Evolutionary conservation across 2,329 filamentous ascomycete genomes (phyloP).

Genomic region (Lasiodiplodia sp.): DNA sequence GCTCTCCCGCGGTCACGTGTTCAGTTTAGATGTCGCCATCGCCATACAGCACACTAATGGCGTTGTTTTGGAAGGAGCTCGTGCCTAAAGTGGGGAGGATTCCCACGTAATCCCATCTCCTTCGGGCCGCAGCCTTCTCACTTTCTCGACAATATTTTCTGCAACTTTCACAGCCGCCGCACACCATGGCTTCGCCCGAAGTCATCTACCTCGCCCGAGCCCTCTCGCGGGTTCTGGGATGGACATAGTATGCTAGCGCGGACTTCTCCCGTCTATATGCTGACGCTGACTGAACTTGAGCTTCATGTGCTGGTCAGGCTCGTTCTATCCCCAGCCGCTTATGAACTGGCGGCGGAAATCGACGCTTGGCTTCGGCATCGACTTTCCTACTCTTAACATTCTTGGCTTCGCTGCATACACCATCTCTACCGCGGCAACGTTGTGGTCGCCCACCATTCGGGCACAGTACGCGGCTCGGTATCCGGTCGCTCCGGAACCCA

Average conservation of each 20-base stretch:
- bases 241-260: conserved; percentile 38
- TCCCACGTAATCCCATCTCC: conserved; percentile 5
- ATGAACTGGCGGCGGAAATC: conserved; percentile 79
- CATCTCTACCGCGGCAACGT: conserved; percentile 75
- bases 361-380: conserved; percentile 83
- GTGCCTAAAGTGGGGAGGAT: conserved; percentile 18
- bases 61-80: conserved; percentile 11
- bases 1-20: conserved; percentile 21
- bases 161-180: neutral
- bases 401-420: conserved; percentile 79
- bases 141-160: neutral
- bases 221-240: conserved; percentile 45
- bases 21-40: conserved; percentile 24
- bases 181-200: conserved; percentile 36
- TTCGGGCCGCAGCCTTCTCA: neutral
- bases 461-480: conserved; percentile 85
- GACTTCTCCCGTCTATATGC: neutral
- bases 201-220: conserved; percentile 42
- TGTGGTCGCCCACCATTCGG: conserved; percentile 80
- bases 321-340: conserved; percentile 91
- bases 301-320: conserved; percentile 64
- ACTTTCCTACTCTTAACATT: conserved; percentile 81
- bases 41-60: conserved; percentile 11
- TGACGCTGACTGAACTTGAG: conserved; percentile 5
- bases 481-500: conserved; percentile 74